These are phyloP conservation scores for Caloboletus inedulis DNA, from an alignment of 1,284 basidiomycete genomes.

Conservation along the genomic window DNA sequence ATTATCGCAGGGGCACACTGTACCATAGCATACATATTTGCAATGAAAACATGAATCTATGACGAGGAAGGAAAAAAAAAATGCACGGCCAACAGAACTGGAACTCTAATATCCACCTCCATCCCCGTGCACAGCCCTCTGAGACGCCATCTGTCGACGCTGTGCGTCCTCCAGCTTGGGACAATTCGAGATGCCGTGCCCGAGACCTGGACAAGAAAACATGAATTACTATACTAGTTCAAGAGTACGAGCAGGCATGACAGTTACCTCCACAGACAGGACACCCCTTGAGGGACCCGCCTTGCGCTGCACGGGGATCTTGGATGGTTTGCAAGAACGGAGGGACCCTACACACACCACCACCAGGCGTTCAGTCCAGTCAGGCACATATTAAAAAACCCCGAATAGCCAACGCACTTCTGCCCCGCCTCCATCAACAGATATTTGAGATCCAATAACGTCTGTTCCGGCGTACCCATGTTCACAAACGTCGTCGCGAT, in stretches of 20 bases:
- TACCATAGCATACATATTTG: constrained; percentile 12
- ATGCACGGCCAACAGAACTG: background rate
- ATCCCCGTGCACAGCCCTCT: constrained; percentile 63
- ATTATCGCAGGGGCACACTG: constrained; percentile 2
- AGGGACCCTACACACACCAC: constrained; percentile 67
- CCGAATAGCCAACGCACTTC: constrained; percentile 63
- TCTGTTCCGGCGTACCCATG: constrained; percentile 95
- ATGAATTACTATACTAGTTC: too few species aligned
- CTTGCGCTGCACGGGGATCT: constrained; percentile 82
- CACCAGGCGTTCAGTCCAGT: background rate
- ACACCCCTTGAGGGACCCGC: constrained; percentile 81
- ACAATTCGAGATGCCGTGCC: constrained; percentile 91
- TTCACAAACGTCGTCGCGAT: constrained; percentile 99
- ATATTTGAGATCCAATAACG: constrained; percentile 95
- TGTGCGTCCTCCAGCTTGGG: constrained; percentile 96
- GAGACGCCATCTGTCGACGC: constrained; percentile 83
- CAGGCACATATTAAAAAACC: too few species aligned
- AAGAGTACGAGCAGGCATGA: background rate
- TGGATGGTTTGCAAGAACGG: constrained; percentile 93
- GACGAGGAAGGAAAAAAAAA: too few species aligned
- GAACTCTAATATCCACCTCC: constrained; percentile 45
- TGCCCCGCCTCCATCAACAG: constrained; percentile 96
- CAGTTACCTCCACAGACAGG: constrained; percentile 88
- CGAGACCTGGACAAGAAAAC: constrained; percentile 60
- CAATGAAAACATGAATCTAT: background rate